Conservation (phyloP, 2,329 filamentous ascomycete species). For the Arthrobotrys sphaeroides region DNA sequence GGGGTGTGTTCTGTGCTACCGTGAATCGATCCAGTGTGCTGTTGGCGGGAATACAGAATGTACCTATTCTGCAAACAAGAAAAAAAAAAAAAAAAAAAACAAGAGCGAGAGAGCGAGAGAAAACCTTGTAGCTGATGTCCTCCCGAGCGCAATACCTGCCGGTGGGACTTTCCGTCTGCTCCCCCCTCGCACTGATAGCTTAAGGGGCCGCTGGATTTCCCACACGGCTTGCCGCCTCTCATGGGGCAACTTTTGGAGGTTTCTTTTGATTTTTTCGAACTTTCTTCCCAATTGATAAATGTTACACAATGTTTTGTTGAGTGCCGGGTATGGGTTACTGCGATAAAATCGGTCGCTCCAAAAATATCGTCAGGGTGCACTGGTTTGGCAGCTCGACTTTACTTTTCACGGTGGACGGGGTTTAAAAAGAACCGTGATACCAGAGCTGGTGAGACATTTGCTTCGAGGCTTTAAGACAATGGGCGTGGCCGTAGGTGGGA, state of each 20-base stretch:
- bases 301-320: slow-evolving; percentile 49
- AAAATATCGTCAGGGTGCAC: slow-evolving; percentile 8
- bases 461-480: slow-evolving; percentile 11
- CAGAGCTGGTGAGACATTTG: slow-evolving; percentile 6
- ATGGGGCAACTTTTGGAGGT: not conserved
- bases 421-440: slow-evolving; percentile 14
- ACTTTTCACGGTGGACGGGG: not conserved
- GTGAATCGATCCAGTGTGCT: slow-evolving; percentile 30
- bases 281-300: not conserved
- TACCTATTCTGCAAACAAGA: slow-evolving; percentile 9
- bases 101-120: slow-evolving; percentile 13
- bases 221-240: not conserved
- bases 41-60: slow-evolving; percentile 40
- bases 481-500: not conserved
- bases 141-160: slow-evolving; percentile 7
- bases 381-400: not conserved
- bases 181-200: not conserved
- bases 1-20: slow-evolving; percentile 38
- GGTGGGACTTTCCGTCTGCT: not conserved
- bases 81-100: slow-evolving; percentile 31
- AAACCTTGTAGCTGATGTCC: slow-evolving; percentile 43
- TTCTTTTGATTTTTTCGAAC: not conserved
- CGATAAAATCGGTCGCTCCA: slow-evolving; percentile 5
- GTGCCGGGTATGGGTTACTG: slow-evolving; percentile 1
- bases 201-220: not conserved